Conservation (phyloP, 169 alveolate genomes). For the Plasmodium cynomolgi region DNA sequence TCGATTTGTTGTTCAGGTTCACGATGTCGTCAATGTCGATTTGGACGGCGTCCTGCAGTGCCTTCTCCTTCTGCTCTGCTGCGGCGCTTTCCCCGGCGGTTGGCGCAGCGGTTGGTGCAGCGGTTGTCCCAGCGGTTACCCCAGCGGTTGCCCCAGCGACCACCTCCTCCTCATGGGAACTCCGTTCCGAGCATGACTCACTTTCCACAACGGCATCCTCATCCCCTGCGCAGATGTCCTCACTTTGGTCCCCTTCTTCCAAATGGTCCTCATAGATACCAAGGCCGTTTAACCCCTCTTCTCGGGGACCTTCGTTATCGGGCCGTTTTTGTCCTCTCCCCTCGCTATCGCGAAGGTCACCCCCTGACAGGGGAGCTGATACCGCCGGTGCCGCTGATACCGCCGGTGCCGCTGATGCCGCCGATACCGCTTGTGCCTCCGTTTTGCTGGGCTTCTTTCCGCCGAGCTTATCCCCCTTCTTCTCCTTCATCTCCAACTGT, state of each 20-base stretch:
- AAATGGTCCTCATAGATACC: not conserved
- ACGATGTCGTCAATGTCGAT: slow-evolving; percentile 49
- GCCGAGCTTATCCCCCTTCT: not conserved
- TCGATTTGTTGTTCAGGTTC: slow-evolving; percentile 51
- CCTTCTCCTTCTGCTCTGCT: slow-evolving; percentile 18
- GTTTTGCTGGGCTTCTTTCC: not conserved
- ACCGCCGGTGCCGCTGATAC: not conserved
- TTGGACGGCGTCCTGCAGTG: slow-evolving; percentile 7
- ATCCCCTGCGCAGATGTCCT: not conserved
- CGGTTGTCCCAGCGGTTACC: too few relatives aligned
- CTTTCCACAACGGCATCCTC: not conserved
- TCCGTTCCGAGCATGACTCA: not conserved
- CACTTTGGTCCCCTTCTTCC: not conserved
- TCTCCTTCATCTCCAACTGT: slow-evolving; percentile 24
- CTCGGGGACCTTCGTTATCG: not conserved
- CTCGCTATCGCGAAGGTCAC: not conserved
- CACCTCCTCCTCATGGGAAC: not conserved
- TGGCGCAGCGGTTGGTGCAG: not conserved
- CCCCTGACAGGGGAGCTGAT: not conserved
- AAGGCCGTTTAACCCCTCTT: not conserved
- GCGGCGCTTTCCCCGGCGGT: not conserved
- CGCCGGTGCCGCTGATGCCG: not conserved
- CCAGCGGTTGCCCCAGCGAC: not conserved
- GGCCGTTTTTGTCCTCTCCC: not conserved
- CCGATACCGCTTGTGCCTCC: not conserved